Evolutionary conservation across 1,139 yeast genomes (phyloP), one percentile per base, ranked within the genome.

Genomic region (Hansenula sp.): DNA sequence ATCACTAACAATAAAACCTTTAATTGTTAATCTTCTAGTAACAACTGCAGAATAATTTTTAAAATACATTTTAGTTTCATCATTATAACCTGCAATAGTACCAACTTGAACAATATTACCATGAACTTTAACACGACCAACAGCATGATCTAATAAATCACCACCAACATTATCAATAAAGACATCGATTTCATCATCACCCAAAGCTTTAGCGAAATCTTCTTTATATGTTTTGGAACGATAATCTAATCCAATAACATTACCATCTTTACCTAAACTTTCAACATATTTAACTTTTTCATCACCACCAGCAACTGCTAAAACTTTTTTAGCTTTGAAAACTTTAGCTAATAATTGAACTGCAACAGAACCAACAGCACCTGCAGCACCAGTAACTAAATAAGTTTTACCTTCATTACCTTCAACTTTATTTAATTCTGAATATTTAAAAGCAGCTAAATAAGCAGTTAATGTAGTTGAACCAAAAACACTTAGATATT

Each of bases 151-250:
- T 51, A 81, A 67, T 25, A 76, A 68, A 38, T 69, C 68, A 20
- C 88, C 88, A 38, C 88, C 88, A 37, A 81, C 87, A 45, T 76
- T 76, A 55, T 78, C 85, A 45, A 67, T 72, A 55, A 69, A 76
- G 27, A 65, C 64, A 48, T 77, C 80, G 37, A 71, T 68, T 46
- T 59, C 61, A 31, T 64, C 67, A 12, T 64, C 69, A 34, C 73
- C 79, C 29, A 76, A 61, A 21, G 72, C 76, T 22, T 67, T 60
- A 13, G 56, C 44, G 46, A 79, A 66, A 41, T 76, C 63, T 32
- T 65, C 56, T 41, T 64, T 57, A 53, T 71, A 76, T 24, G 68
- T 60, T 2, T 69, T 57, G 38, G 70, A 71, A 44, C 70, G 73
- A 64, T 81, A 81, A 58, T 80, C 79, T 39, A 79, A 69, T 18